Conservation (phyloP, 1,139 yeast genomes). For the Suhomyces choctaworum region DNA sequence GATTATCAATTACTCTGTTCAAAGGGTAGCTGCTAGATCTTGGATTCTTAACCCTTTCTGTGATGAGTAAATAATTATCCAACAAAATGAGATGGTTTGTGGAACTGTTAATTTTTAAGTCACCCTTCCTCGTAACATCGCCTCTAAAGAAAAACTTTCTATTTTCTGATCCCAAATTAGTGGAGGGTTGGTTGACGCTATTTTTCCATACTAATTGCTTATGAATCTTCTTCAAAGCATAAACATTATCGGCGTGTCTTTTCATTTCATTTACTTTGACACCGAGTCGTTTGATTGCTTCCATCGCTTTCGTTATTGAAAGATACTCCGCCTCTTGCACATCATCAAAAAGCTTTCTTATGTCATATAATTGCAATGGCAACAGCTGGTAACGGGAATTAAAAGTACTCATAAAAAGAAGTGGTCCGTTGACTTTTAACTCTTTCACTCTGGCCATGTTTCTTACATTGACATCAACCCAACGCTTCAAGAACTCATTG, state of each 20-base stretch:
- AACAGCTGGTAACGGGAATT: slow-evolving; percentile 73
- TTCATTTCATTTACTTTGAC: slow-evolving; percentile 51
- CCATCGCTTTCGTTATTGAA: slow-evolving; percentile 55
- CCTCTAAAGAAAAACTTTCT: slow-evolving; percentile 64
- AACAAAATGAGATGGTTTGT: slow-evolving; percentile 59
- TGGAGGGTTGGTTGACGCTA: slow-evolving; percentile 39
- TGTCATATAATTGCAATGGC: slow-evolving; percentile 64
- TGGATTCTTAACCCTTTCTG: slow-evolving; percentile 47
- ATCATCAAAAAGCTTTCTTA: slow-evolving; percentile 43
- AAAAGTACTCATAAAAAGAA: slow-evolving; percentile 73
- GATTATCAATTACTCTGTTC: slow-evolving; percentile 53
- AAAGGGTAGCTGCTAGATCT: slow-evolving; percentile 21
- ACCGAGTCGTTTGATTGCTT: slow-evolving; percentile 37
- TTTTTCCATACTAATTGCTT: slow-evolving; percentile 52
- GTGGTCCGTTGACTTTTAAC: slow-evolving; percentile 53
- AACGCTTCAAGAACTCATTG: slow-evolving; percentile 51
- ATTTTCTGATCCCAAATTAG: slow-evolving; percentile 56
- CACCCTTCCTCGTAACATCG: slow-evolving; percentile 61
- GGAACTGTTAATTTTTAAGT: slow-evolving; percentile 53
- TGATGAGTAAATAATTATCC: slow-evolving; percentile 71
- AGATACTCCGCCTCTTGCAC: slow-evolving; percentile 57
- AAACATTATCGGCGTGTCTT: slow-evolving; percentile 54
- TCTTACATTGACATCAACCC: slow-evolving; percentile 51
- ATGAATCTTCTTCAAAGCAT: slow-evolving; percentile 48
- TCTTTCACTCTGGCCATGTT: slow-evolving; percentile 41